Evolutionary conservation across 768 basidiomycete species (phyloP), one percentile per base, ranked within the genome.

Genomic region (Clitopilus passeckerianus): DNA sequence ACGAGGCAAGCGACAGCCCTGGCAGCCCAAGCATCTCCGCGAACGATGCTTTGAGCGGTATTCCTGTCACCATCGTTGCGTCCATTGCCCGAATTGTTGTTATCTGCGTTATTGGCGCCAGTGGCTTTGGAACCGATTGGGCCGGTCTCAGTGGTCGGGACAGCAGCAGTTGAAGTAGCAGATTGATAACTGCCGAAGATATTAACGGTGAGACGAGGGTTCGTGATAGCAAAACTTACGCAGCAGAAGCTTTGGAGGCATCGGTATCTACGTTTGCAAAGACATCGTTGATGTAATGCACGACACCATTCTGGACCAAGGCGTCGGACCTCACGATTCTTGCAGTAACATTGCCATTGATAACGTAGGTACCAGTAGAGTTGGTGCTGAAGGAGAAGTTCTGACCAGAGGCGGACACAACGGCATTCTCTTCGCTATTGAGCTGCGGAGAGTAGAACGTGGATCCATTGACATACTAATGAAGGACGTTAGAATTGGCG

Each of bases 401-500:
- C 65, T 87, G 75, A 20, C 90, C 90, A 0, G 74, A 82, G 1
- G 86, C 83, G 0, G 86, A 85, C 15, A 77, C 80, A 58, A 64
- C 59, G 8, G 6, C 1, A 23, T 50, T 20, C 1, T 72, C 72
- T 61, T 74, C 79, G 9, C 64, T 56, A 6, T 59, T 35, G 35
- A 90, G 68, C 10, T 72, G 60, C 1, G 84, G 76, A 0, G 86
- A 87, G 73, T 91, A 91, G 10, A 83, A 69, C 0, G 84, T 78
- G 0, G 88, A 80, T 23, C 86, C 89, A 70, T 90, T 90, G 64
- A 91, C 81, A 60, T 84, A 69, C 84, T 86, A 56, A 16, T 56
- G n/a, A 5, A 16, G 59, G 23, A 54, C 8, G 14, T 50, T 58
- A 10, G 52, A 12, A 3, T 44, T 20, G 8, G 20, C 20, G 8